phyloP scores from a whole-genome alignment of 192 early-diverging fungal species.

The Coemansia brasiliensis region DNA sequence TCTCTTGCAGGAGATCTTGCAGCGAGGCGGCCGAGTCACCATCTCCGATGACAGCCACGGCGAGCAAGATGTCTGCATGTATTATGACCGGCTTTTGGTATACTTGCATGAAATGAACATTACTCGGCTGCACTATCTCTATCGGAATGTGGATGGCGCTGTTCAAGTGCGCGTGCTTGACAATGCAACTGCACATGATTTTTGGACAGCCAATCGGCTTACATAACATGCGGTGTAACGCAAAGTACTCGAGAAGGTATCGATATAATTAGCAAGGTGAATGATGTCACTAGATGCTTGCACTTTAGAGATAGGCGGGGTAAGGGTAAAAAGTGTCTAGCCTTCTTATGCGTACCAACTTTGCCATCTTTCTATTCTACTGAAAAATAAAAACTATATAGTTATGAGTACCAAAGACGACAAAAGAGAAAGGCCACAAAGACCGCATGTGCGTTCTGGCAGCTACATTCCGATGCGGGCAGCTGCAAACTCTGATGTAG shows the following conservation, averaged over 20 bases:
- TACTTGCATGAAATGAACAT: constrained; percentile 75
- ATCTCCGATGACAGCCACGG: constrained; percentile 95
- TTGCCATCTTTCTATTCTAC: no score
- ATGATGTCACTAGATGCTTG: no score
- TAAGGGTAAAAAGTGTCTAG: no score
- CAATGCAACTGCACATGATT: constrained; percentile 24
- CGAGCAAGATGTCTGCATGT: constrained; percentile 79
- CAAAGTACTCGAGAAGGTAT: no score
- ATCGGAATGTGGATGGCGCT: not conserved
- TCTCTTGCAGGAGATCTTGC: constrained; percentile 70
- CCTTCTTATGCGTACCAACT: no score
- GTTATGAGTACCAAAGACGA: constrained; percentile 2
- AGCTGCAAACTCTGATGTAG: not conserved
- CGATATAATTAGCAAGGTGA: no score
- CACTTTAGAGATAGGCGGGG: no score
- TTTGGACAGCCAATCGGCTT: constrained; percentile 38
- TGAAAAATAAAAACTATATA: no score
- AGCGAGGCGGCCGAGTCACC: constrained; percentile 71
- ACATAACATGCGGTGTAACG: not conserved
- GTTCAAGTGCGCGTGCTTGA: constrained; percentile 23
- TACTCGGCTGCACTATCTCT: constrained; percentile 54
- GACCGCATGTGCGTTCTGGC: constrained; percentile 6
- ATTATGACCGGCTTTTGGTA: constrained; percentile 70
- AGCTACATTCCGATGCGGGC: constrained; percentile 1
- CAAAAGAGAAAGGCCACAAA: not conserved